Percentiles rank a stretch among this genome's conserved stretches.
Evolutionary conservation across 2,329 filamentous ascomycete genomes (phyloP).

Genomic region (Phyllosticta citrichinensis): DNA sequence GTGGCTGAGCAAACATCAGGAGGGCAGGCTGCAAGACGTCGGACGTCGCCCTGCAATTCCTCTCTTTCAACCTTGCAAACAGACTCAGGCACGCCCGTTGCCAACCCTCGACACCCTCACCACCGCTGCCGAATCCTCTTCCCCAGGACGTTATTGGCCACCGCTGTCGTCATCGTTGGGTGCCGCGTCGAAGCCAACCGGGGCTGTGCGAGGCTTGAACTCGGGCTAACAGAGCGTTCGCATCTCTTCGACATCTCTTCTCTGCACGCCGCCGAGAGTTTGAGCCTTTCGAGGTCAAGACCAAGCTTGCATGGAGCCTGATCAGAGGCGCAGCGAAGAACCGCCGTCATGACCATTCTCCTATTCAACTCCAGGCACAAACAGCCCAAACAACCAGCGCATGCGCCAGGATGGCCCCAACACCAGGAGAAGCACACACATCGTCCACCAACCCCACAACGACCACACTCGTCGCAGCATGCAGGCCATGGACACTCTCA

Average conservation of each 20-base stretch:
- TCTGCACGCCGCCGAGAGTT: not conserved
- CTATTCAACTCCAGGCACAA: constrained; percentile 3
- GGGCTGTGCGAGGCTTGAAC: constrained; percentile 9
- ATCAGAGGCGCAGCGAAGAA: not conserved
- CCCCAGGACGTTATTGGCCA: not conserved
- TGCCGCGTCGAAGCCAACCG: constrained; percentile 2
- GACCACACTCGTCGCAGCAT: not conserved
- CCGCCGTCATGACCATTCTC: constrained; percentile 2
- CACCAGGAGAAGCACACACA: not conserved
- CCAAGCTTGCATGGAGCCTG: not conserved
- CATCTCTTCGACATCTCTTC: not conserved
- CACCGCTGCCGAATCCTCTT: not conserved
- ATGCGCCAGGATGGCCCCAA: constrained; percentile 4
- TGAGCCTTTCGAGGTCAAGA: not conserved
- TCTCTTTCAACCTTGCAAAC: not conserved
- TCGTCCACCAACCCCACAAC: not conserved
- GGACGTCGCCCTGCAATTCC: not conserved
- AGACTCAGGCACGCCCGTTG: not conserved
- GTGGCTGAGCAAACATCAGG: not conserved
- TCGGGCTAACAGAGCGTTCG: constrained; percentile 1
- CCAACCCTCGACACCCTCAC: not conserved
- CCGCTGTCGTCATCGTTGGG: constrained; percentile 1
- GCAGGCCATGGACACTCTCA: not conserved
- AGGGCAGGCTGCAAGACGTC: not conserved
- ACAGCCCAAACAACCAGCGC: constrained; percentile 5